Percentiles rank a stretch among this genome's conserved stretches.
phyloP scores from a whole-genome alignment of 352 stramenopile species.

The Pythium brachiatum region DNA sequence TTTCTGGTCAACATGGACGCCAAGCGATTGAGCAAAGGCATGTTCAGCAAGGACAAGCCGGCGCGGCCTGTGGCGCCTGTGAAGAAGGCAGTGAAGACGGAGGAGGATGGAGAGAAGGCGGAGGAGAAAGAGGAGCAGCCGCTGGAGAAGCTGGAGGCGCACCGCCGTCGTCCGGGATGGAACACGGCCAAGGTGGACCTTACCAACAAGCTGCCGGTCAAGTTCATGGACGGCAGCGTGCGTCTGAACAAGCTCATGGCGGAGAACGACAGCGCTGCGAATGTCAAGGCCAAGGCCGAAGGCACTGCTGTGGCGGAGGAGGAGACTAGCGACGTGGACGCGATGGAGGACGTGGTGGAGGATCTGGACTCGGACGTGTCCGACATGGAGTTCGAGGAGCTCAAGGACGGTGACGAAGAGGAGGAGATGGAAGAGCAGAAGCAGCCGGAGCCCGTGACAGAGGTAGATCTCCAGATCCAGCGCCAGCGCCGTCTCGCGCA shows the following conservation, averaged over 20 bases:
- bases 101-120: slow-evolving; percentile 37
- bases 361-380: slow-evolving; percentile 64
- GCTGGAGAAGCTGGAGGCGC: slow-evolving; percentile 76
- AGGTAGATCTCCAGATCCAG: slow-evolving; percentile 65
- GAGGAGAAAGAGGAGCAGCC: slow-evolving; percentile 45
- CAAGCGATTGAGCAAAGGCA: slow-evolving; percentile 46
- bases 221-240: slow-evolving; percentile 86
- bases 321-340: slow-evolving; percentile 20
- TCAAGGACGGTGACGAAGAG: slow-evolving; percentile 33
- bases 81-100: slow-evolving; percentile 21
- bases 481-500: slow-evolving; percentile 60
- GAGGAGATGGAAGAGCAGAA: slow-evolving; percentile 2
- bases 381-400: slow-evolving; percentile 82
- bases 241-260: slow-evolving; percentile 67
- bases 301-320: slow-evolving; percentile 17
- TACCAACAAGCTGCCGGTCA: slow-evolving; percentile 76
- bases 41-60: slow-evolving; percentile 38
- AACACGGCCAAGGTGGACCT: slow-evolving; percentile 53
- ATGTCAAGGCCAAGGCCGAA: slow-evolving; percentile 19
- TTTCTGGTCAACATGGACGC: slow-evolving; percentile 83
- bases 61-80: slow-evolving; percentile 17
- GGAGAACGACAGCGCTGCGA: slow-evolving; percentile 28
- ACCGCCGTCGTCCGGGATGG: slow-evolving; percentile 59
- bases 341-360: slow-evolving; percentile 35
- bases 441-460: slow-evolving; percentile 23